phyloP scores from a whole-genome alignment of 352 stramenopile species.

The Phytophthora idaei region DNA sequence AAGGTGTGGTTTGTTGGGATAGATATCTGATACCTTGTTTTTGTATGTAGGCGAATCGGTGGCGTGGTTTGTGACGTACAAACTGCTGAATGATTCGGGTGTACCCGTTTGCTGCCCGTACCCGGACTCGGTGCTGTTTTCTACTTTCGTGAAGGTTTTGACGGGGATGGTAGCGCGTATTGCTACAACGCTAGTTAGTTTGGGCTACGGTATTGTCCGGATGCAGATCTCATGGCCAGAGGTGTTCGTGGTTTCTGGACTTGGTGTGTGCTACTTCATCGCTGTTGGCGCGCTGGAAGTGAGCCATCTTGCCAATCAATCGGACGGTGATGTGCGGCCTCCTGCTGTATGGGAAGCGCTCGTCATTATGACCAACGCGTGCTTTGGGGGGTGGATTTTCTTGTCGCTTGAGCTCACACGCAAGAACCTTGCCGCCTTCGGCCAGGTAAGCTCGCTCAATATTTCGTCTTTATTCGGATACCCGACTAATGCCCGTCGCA shows the following conservation, averaged over 20 bases:
- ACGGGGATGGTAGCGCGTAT: slow-evolving; percentile 79
- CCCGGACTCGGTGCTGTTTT: slow-evolving; percentile 66
- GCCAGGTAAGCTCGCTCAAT: slow-evolving; percentile 49
- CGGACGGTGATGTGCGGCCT: slow-evolving; percentile 63
- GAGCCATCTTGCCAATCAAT: slow-evolving; percentile 81
- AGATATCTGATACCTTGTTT: neutral
- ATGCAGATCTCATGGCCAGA: slow-evolving; percentile 76
- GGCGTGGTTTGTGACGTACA: slow-evolving; percentile 83
- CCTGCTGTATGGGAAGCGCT: slow-evolving; percentile 80
- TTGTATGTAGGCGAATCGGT: slow-evolving; percentile 57
- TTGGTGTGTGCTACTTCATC: slow-evolving; percentile 84
- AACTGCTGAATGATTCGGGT: slow-evolving; percentile 71
- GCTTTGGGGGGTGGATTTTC: slow-evolving; percentile 89
- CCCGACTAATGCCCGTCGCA: neutral
- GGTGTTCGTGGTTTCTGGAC: slow-evolving; percentile 72
- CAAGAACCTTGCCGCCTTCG: slow-evolving; percentile 81
- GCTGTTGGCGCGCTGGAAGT: slow-evolving; percentile 79
- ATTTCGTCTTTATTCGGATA: neutral
- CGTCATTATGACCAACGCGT: slow-evolving; percentile 78
- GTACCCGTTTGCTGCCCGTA: slow-evolving; percentile 82
- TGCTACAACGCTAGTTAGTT: slow-evolving; percentile 74
- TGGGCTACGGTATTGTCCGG: slow-evolving; percentile 84
- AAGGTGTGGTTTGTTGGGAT: neutral
- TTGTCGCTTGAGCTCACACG: slow-evolving; percentile 75
- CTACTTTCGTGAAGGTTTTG: slow-evolving; percentile 75